Base-by-base conservation (phyloP, 2,329 filamentous ascomycete species). In the Cladosporium sphaerospermum region DNA sequence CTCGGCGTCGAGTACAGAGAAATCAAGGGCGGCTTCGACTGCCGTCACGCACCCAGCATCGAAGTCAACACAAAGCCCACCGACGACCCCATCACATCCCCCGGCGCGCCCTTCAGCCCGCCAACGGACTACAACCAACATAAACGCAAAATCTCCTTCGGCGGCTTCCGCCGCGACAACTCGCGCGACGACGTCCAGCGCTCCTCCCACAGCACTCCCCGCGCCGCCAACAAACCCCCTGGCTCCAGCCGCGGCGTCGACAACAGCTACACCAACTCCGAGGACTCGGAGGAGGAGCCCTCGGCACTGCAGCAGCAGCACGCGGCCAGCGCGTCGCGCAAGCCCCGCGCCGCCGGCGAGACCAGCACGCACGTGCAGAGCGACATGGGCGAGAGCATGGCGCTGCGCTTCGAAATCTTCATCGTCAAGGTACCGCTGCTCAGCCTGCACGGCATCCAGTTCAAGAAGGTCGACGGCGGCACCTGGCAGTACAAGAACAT, bases 401-500 rank as follows among this genome's bases (percentile, higher is more conserved):
- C 88, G 37, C 75, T 97, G 49, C 84, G 88, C 59, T 99, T 97
- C 66, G 93, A 99, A 68, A 96, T 97, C 58, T 84, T 96, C 61
- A 93, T 99, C 61, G 93, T 99, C 68, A 99, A 99, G 73, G 90
- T 99, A 23, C 93, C 93, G 10, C 75, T 99, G 48, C 83, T 99
- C 56, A 90, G 87, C 40, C 74, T 99, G 54, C 92, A 99, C 66
- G 93, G 93, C 45, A 91, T 99, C 57, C 93, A 97, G 69, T 99
- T 99, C 76, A 99, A 99, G 78, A 90, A 93, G 67, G 85, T 97
- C 61, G 83, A 88, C 54, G 92, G 93, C 34, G 92, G 95, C 55
- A 97, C 93, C 54, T 97, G 92, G 91, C 91, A 96, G 71, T 99
- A 95, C 74, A 96, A 96, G 76, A 92, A 89, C 66, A 95, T 97